Evolutionary conservation across 257 asterid species (phyloP).

Genomic region (Solanum dulcamara): DNA sequence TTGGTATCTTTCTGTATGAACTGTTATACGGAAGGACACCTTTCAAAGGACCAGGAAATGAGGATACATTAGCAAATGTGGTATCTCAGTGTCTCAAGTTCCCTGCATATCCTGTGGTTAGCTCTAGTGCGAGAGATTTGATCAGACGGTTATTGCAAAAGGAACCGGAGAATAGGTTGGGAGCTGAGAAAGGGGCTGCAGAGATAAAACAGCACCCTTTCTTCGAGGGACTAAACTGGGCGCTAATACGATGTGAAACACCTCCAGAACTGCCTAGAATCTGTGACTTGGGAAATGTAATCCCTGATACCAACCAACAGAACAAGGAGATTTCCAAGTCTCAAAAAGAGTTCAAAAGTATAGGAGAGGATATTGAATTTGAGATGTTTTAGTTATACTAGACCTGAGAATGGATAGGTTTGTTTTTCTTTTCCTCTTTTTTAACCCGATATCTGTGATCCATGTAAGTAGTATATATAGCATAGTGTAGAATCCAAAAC

Average conservation of each 20-base stretch:
- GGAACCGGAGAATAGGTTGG: constrained; percentile 66
- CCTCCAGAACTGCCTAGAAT: constrained; percentile 69
- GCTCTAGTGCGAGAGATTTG: constrained; percentile 56
- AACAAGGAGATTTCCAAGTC: constrained; percentile 16
- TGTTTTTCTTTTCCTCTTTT: background rate
- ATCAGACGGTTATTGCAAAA: constrained; percentile 48
- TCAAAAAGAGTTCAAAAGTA: constrained; percentile 12
- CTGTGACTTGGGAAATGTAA: constrained; percentile 26
- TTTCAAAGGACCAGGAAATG: constrained; percentile 53
- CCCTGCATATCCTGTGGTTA: constrained; percentile 46
- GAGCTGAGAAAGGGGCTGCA: constrained; percentile 60
- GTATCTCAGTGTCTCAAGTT: constrained; percentile 52
- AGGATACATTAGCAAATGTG: constrained; percentile 66
- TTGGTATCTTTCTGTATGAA: constrained; percentile 65
- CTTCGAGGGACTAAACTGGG: constrained; percentile 78
- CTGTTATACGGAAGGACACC: constrained; percentile 76
- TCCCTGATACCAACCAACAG: background rate
- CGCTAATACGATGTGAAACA: constrained; percentile 52
- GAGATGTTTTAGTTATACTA: constrained; percentile 24
- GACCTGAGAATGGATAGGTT: background rate
- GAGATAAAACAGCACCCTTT: constrained; percentile 76
- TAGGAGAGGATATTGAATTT: constrained; percentile 24
- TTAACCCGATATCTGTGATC: background rate
- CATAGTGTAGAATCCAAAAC: background rate
- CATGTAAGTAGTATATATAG: background rate